phyloP scores from a whole-genome alignment of 768 basidiomycete genomes.

The Boletus rex-veris region DNA sequence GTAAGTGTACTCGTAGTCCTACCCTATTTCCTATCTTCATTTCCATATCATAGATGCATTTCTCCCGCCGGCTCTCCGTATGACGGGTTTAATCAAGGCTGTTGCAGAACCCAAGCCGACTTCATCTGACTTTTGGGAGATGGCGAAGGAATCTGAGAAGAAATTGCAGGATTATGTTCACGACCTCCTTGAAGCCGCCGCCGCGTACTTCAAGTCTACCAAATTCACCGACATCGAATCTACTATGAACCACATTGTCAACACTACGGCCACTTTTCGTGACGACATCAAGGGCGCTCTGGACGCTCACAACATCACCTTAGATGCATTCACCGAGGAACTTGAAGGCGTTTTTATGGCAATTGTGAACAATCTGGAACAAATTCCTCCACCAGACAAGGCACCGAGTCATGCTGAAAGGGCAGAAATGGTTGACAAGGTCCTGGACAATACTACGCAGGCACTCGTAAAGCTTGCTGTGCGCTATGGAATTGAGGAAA shows the following conservation, averaged over 20 bases:
- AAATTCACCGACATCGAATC: neutral
- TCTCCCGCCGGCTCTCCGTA: neutral
- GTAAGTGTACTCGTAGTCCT: neutral
- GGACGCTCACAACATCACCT: constrained; percentile 3
- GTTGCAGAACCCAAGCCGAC: neutral
- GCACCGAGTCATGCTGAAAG: constrained; percentile 4
- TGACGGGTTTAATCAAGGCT: neutral
- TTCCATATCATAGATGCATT: neutral
- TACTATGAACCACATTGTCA: constrained; percentile 7
- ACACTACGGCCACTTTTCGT: constrained; percentile 7
- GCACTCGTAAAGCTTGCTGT: neutral
- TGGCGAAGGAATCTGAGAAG: neutral
- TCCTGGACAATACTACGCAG: neutral
- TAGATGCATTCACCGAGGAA: constrained; percentile 5
- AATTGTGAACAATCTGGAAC: neutral
- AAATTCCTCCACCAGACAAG: neutral
- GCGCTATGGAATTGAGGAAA: constrained; percentile 2
- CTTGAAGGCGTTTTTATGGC: constrained; percentile 6
- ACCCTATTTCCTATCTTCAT: neutral
- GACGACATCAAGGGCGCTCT: constrained; percentile 3
- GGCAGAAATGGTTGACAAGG: neutral
- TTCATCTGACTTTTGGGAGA: constrained; percentile 11
- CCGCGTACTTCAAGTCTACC: neutral
- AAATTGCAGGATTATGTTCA: constrained; percentile 6
- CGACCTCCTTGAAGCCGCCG: constrained; percentile 1